These are phyloP conservation scores for Colletotrichum cereale DNA, from an alignment of 2,329 filamentous ascomycete species.

Conservation along the genomic window DNA sequence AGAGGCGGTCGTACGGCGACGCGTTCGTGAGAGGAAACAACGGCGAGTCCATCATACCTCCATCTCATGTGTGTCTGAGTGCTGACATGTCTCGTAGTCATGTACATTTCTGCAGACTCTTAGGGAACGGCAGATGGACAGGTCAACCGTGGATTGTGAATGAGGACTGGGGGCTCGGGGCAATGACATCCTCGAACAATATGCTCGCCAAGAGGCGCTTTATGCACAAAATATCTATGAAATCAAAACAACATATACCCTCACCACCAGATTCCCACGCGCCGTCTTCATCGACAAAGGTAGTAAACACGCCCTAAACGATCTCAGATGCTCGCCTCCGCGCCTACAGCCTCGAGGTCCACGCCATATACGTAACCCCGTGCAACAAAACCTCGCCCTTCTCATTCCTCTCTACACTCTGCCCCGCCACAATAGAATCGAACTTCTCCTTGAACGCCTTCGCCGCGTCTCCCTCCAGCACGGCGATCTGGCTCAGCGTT, in stretches of 20 bases:
- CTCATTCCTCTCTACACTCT: constrained; percentile 69
- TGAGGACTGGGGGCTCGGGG: not conserved
- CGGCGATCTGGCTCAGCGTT: constrained; percentile 77
- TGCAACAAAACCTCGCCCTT: constrained; percentile 74
- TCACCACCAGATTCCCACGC: not conserved
- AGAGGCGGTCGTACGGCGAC: constrained; percentile 89
- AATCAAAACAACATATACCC: constrained; percentile 37
- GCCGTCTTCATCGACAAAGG: not conserved
- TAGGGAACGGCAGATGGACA: constrained; percentile 39
- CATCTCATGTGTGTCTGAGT: not conserved
- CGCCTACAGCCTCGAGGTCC: constrained; percentile 64
- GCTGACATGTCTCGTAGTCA: constrained; percentile 61
- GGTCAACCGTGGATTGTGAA: not conserved
- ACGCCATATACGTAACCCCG: constrained; percentile 72
- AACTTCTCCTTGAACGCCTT: constrained; percentile 63
- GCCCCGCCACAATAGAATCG: constrained; percentile 64
- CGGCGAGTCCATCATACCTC: constrained; percentile 66
- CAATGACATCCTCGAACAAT: constrained; percentile 6
- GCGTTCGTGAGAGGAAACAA: constrained; percentile 98
- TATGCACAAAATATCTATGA: constrained; percentile 26
- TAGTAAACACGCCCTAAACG: not conserved
- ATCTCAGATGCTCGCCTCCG: not conserved
- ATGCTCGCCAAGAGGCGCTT: constrained; percentile 12
- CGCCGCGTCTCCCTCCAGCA: constrained; percentile 65
- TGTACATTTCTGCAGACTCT: constrained; percentile 78